Evolutionary conservation across 2,329 filamentous ascomycete species (phyloP), one percentile per base, ranked within the genome.

Genomic region (Parafenestella ontariensis): DNA sequence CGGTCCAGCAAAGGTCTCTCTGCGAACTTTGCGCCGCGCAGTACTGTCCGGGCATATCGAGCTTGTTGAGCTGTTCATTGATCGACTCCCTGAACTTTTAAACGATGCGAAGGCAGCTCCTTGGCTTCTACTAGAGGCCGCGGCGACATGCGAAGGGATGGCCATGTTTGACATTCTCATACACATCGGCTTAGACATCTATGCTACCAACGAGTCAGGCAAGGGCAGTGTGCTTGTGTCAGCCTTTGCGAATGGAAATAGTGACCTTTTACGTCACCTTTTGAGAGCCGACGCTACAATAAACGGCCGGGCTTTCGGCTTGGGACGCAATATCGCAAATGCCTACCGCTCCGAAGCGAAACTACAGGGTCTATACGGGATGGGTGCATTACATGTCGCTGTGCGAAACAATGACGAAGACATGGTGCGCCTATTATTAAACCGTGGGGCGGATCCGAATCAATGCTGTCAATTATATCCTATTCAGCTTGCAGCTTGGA

Each of bases 111-210:
- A 39, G 10, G 5, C 3, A 6, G 24, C 29, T 11, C 51, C 56
- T n/a, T 58, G 51, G 48, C 20, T 49, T 13, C n/a, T 55, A 1
- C 37, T 49, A 5, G 51, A 58, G 42, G 28, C 44, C 36, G 47
- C 47, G 6, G 46, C 46, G 9, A 21, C 18, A 17, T 34, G 36
- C 17, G 20, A 26, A 29, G 36, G 20, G 15, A n/a, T 21, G 9
- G 5, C 13, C 3, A 42, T 37, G 20, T 47, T 55, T 26, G 6
- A 31, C 17, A 5, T 4, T 21, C 15, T 50, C 3, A 3, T 33
- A 6, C 9, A 10, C 26, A 13, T 10, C 1, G 41, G 36, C 2
- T 18, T 50, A 9, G 34, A 50, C 26, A 24, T 36, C 10, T 4
- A 46, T n/a, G 29, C 3, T 26, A 21, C 17, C 13, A 21, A 50